Base-by-base conservation (phyloP, 2,329 filamentous ascomycete species). In the Apiospora koreana region DNA sequence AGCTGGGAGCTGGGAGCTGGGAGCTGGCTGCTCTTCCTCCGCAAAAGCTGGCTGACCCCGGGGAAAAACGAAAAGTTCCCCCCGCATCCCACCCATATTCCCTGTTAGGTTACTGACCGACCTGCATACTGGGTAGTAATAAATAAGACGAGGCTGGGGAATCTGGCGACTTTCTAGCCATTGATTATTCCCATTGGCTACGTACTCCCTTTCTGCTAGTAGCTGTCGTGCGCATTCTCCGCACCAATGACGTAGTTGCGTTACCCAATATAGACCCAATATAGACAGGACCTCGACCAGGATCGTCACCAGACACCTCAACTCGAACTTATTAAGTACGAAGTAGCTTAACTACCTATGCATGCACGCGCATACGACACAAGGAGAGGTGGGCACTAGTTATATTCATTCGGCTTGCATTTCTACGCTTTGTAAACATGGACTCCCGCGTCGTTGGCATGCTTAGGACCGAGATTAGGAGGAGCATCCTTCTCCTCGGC, bases 401-500 rank as follows among this genome's bases (percentile, higher is more conserved):
- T 16, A 5, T 18, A 16, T 43, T 43, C 41, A 16, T 43, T 16
- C 41, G 16, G 41, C 41, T 43, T 12, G 41, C 41, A 43, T 43
- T 23, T 65, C 64, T 66, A 66, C 14, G 16, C 65, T 38, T 68
- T 68, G 66, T 68, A 68, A 38, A 68, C 31, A 62, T 62, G 54
- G 3, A 62, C 43, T 10, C 66, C 66, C n/a, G 66, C 42, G 28
- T 38, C 45, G 31, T 41, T 48, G 25, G 66, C 45, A 48, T 48
- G 18, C 7, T 42, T 48, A 31, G 54, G 28, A 12, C 54, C 54
- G 18, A 12, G 8, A 28, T 38, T n/a, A 18, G 41, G 28, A 16
- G 48, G 41, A 5, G 48, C 43, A 16, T 54, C 72, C 41, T 71
- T 76, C 69, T 79, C 79, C 21, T 69, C 68, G 8, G 76, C 77